Base-by-base conservation (phyloP, 1,139 yeast genomes). In the Scheffersomyces illinoinensis region DNA sequence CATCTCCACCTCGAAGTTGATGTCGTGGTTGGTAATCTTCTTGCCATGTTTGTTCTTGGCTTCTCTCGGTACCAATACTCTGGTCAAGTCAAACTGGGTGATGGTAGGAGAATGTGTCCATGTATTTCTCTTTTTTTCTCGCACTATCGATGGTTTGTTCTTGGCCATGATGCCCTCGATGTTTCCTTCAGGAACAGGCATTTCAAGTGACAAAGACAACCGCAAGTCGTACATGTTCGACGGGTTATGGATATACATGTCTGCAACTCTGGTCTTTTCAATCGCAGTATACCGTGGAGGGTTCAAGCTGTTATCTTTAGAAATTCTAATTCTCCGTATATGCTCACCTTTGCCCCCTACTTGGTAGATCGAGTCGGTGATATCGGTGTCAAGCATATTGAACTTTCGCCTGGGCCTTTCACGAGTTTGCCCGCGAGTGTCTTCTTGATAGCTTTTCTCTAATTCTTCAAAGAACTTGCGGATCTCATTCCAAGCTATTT, bases 201-300 rank as follows among this genome's bases (percentile, higher is more conserved):
- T 72, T 85, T 93, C 98, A 47, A 90, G 74, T 49, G 93, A 86
- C 62, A 93, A 76, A 12, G 96, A 87, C 50, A 93, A 77, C 66
- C 97, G 81, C 63, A 89, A 79, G 71, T 93, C 98, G 69, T 88
- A 88, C 74, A 88, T 81, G 33, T 91, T 86, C 61, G 91, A 89
- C 1, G 97, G 97, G 58, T 90, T 85, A 68, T 85, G 87, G 47
- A 93, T 79, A 68, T 86, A 84, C 60, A 93, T 74, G 69, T 90
- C 93, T 3, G 91, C 85, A 10, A 92, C 76, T 58, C 95, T 81
- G 63, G 85, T 85, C 70, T 93, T 93, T 62, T 87, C 86, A 56
- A 93, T 89, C 51, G 89, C 90, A 47, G 85, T 85, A 54, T 85
- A 83, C 64, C 95, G 78, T 14, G 89, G 89, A 0, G 95, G 90